Evolutionary conservation across 2,329 filamentous ascomycete species (phyloP).

Genomic region (Fusarium incarnatum): DNA sequence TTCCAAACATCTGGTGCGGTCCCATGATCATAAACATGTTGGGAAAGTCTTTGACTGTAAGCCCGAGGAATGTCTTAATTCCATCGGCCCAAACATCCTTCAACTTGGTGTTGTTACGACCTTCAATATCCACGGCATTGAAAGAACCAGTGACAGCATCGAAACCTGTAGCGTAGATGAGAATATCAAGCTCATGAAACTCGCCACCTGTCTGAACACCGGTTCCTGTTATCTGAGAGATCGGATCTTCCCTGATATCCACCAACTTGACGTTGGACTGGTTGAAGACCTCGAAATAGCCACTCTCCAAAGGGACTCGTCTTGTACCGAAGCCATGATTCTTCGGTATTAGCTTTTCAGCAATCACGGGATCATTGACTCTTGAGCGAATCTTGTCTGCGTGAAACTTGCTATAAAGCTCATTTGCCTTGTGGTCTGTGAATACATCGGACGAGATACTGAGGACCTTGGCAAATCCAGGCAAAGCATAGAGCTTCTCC

Average conservation of each 20-base stretch:
- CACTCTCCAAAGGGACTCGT: conserved; percentile 33
- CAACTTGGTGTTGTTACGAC: conserved; percentile 54
- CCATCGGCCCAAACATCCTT: conserved; percentile 53
- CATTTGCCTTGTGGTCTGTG: conserved; percentile 27
- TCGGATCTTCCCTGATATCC: conserved; percentile 33
- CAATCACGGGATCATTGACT: conserved; percentile 16
- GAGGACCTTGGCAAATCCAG: conserved; percentile 33
- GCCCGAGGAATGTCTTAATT: conserved; percentile 56
- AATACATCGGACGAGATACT: conserved; percentile 27
- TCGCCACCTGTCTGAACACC: conserved; percentile 26
- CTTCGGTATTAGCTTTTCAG: conserved; percentile 34
- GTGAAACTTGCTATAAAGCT: conserved; percentile 36
- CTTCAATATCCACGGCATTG: conserved; percentile 57
- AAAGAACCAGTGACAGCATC: conserved; percentile 49
- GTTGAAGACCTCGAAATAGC: conserved; percentile 37
- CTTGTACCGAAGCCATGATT: conserved; percentile 32
- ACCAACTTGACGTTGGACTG: conserved; percentile 31
- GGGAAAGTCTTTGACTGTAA: conserved; percentile 56
- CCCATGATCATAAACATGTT: conserved; percentile 63
- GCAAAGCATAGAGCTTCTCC: conserved; percentile 25
- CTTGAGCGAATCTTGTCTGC: conserved; percentile 29
- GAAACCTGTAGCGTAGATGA: conserved; percentile 42
- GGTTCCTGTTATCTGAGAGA: conserved; percentile 28
- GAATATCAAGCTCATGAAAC: conserved; percentile 34
- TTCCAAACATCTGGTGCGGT: conserved; percentile 58